These are phyloP conservation scores for Cicer arietinum DNA, from an alignment of 306 rosid genomes.

Conservation along the genomic window DNA sequence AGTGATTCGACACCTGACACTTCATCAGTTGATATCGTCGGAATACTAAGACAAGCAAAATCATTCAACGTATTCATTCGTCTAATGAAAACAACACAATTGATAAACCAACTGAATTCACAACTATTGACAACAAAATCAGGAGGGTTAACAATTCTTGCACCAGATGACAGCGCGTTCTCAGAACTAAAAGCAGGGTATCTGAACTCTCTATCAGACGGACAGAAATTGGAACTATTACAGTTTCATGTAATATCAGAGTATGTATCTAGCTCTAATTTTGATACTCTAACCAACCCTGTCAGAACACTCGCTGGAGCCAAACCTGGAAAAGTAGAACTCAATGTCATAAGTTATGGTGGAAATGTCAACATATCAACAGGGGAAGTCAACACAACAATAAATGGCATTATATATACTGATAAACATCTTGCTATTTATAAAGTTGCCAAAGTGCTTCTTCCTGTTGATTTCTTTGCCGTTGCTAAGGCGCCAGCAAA, in stretches of 20 bases:
- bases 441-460: slow-evolving; percentile 64
- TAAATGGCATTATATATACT: slow-evolving; percentile 59
- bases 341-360: slow-evolving; percentile 64
- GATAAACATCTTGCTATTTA: slow-evolving; percentile 73
- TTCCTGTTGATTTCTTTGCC: slow-evolving; percentile 57
- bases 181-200: slow-evolving; percentile 66
- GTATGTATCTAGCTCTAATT: slow-evolving; percentile 58
- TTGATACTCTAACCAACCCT: slow-evolving; percentile 71
- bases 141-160: slow-evolving; percentile 62
- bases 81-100: slow-evolving; percentile 66
- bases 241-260: slow-evolving; percentile 65
- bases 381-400: slow-evolving; percentile 68
- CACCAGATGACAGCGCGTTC: slow-evolving; percentile 62
- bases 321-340: slow-evolving; percentile 54
- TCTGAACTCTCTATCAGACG: slow-evolving; percentile 61
- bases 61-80: slow-evolving; percentile 60
- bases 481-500: slow-evolving; percentile 54
- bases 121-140: slow-evolving; percentile 57
- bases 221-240: slow-evolving; percentile 61
- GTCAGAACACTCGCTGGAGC: slow-evolving; percentile 72
- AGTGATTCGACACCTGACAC: slow-evolving; percentile 51
- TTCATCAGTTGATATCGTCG: slow-evolving; percentile 48
- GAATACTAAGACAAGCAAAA: slow-evolving; percentile 61
- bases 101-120: slow-evolving; percentile 62
- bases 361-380: slow-evolving; percentile 65